phyloP scores from a whole-genome alignment of 139 green algal species.

The Dunaliella sp. region DNA sequence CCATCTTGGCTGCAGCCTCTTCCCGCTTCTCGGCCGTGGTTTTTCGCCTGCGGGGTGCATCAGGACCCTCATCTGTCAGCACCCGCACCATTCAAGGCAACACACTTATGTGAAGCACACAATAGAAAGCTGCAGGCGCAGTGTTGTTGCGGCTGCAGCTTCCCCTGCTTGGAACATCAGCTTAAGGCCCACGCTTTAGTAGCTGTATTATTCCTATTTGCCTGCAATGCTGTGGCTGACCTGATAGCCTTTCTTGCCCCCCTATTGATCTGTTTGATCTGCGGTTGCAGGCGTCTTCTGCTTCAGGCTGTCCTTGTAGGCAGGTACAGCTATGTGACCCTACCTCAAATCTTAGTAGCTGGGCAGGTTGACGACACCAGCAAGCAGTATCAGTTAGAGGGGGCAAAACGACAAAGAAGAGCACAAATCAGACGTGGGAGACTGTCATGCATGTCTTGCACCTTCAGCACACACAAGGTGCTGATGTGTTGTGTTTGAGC shows the following conservation, averaged over 20 bases:
- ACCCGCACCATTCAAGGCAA: conserved; percentile 11
- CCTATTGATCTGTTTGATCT: too few relatives aligned
- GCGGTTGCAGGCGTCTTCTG: too few relatives aligned
- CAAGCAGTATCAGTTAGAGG: too few relatives aligned
- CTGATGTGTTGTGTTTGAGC: not conserved
- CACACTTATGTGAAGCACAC: not conserved
- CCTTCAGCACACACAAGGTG: not conserved
- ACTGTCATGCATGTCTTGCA: not conserved
- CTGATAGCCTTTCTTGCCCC: too few relatives aligned
- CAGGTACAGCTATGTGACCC: too few relatives aligned
- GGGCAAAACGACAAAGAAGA: too few relatives aligned
- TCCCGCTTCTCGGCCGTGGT: conserved; percentile 48
- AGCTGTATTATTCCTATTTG: not conserved
- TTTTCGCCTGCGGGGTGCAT: conserved; percentile 44
- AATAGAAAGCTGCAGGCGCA: not conserved
- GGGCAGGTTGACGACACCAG: too few relatives aligned
- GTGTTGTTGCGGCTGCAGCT: not conserved
- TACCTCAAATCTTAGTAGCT: too few relatives aligned
- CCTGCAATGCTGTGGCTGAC: too few relatives aligned
- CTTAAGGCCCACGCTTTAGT: not conserved
- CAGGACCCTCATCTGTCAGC: too few relatives aligned
- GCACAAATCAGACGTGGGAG: too few relatives aligned
- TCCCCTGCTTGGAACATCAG: not conserved
- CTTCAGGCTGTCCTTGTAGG: too few relatives aligned
- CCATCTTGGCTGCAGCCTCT: conserved; percentile 21